Base-by-base conservation (phyloP, 1,139 yeast species). In the Yamadazyma pseudoaaseri region DNA sequence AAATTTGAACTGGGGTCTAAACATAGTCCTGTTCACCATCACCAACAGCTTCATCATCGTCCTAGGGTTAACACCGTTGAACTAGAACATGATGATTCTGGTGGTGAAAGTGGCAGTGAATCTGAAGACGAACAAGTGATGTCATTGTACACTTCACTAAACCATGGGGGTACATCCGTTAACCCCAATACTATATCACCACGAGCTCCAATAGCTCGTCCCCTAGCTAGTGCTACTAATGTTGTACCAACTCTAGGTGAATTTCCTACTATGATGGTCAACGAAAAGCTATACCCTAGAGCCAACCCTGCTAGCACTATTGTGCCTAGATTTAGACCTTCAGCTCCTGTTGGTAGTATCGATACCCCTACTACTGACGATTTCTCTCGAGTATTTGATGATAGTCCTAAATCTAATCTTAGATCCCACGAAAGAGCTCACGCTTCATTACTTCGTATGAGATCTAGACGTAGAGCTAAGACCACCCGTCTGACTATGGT, bases 401-500 rank as follows among this genome's bases (percentile, higher is more conserved):
- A 62, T 13, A 45, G 49, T 11, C 65, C 69, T 5, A 52, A 52
- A 26, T 44, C 59, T 2, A 58, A 54, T 30, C 45, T 58, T 5
- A 60, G 78, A 39, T 77, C 82, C 4, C 65, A 70, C 27, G 86
- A 79, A 44, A 61, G 86, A 44, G 86, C 86, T 0, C 80, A 78
- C 50, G 86, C 86, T 0, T 79, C 85, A 0, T 56, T 81, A 26
- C 71, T 77, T 40, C 64, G 89, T 54, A 78, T 81, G 70, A 68
- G 76, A 41, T 74, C 76, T 24, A 62, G 85, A 39, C 58, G 86
- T 38, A 71, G 71, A 48, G 76, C 79, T 37, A 76, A 71, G 45
- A 69, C 76, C 22, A 60, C 34, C 3, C 16, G 17, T 7, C 6
- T 30, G 27, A 17, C 23, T 30, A n/a, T 22, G 25, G 16, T 43